Conservation (phyloP, 2,329 filamentous ascomycete species). For the Teratosphaeria destructans region DNA sequence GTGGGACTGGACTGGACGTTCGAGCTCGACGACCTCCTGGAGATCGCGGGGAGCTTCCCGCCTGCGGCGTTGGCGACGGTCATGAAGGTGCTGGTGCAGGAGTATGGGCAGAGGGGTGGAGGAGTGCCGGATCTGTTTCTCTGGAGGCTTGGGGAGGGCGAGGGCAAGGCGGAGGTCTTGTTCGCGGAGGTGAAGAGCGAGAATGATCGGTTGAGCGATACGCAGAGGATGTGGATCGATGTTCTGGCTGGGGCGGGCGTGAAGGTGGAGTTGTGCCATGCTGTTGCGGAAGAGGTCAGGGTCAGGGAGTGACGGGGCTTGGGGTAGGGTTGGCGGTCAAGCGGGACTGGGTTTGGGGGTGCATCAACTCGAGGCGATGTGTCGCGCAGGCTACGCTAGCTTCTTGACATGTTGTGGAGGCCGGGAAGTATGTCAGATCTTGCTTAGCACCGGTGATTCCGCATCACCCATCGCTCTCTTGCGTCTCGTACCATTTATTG, state of each 20-base stretch:
- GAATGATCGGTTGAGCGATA: slow-evolving; percentile 91
- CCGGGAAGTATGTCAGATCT: no score
- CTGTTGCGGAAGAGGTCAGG: slow-evolving; percentile 47
- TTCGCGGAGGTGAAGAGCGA: slow-evolving; percentile 42
- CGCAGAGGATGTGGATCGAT: slow-evolving; percentile 93
- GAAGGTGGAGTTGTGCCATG: slow-evolving; percentile 68
- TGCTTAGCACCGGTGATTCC: no score
- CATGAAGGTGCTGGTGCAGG: slow-evolving; percentile 91
- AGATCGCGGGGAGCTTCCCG: slow-evolving; percentile 68
- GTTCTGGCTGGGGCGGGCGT: slow-evolving; percentile 78
- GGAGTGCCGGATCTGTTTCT: slow-evolving; percentile 89
- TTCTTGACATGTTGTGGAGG: no score
- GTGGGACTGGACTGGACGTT: slow-evolving; percentile 89
- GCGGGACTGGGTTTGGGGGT: no score
- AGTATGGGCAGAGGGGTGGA: slow-evolving; percentile 76
- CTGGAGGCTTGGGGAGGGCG: slow-evolving; percentile 48
- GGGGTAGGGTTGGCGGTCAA: no score
- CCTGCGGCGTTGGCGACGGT: slow-evolving; percentile 71
- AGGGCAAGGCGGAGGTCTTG: slow-evolving; percentile 23
- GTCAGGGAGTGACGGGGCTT: not conserved
- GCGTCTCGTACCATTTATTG: no score
- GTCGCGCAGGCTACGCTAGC: no score
- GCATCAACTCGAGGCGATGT: no score
- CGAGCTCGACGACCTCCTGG: slow-evolving; percentile 63
- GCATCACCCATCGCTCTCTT: no score